Evolutionary conservation across 305 asterid genomes (phyloP), one percentile per base, ranked within the genome.

Genomic region (Plantago coronopus): DNA sequence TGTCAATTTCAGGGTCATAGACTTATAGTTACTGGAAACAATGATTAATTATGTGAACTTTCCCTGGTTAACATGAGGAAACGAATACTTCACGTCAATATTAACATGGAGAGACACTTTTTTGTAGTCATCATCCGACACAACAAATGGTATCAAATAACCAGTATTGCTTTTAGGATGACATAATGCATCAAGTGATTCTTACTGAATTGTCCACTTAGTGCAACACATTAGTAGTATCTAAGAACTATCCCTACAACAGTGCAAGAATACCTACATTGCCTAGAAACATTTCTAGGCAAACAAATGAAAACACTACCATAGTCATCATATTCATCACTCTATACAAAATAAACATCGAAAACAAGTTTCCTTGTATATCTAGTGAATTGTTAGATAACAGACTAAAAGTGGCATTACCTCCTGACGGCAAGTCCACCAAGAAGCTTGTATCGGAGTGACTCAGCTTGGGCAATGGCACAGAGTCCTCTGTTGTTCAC

Each of bases 401-500:
- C n/a, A n/a, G n/a, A n/a, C n/a, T n/a, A n/a, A 31, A 14, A 54
- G 3, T n/a, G 1, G 7, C 3, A 27, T 67, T 75, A 80, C 94
- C 87, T 67, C 70, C 85, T 78, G 18, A 84, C 87, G 18, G 85
- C 83, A 46, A 82, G 78, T 23, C 89, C 87, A 59, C 89, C 89
- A 15, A 84, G 89, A 50, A 82, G 86, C 66, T 84, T 82, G 79
- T 82, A 78, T 1, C 93, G 72, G 56, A 81, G 83, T 10, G 88
- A 81, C 72, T 81, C 88, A 0, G 88, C 86, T 72, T 79, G 84
- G 47, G 88, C 91, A 75, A 78, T 71, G 59, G 86, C 86, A 42
- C 84, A 74, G 16, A 81, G 78, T 10, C 81, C 91, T 68, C 84
- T 71, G 73, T 79, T 81, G 72, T 73, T 74, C 17, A 81, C 87